Percentiles rank a stretch among this genome's conserved stretches.
Evolutionary conservation across 306 rosid species (phyloP).

Genomic region (Lupinus albus): DNA sequence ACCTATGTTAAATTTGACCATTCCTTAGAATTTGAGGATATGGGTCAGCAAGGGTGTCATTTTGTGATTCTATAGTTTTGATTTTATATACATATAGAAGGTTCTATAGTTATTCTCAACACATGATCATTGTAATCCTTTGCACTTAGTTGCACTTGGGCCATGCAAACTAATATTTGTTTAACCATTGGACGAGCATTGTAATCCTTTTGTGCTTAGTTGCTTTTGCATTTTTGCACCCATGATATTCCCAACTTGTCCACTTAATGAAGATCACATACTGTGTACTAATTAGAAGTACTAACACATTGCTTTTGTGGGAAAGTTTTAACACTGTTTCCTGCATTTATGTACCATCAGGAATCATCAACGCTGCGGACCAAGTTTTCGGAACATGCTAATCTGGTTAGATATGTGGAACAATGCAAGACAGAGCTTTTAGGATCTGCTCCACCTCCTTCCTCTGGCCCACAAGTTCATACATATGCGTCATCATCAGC

Average conservation of each 20-base stretch:
- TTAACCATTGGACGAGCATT: background rate
- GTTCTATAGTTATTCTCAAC: no score
- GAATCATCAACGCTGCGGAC: slow-evolving; percentile 73
- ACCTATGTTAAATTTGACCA: no score
- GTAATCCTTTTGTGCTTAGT: background rate
- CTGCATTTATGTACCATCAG: slow-evolving; percentile 55
- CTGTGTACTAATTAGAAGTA: slow-evolving; percentile 1
- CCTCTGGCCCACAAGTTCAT: slow-evolving; percentile 53
- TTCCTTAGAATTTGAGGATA: no score
- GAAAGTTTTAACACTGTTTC: slow-evolving; percentile 31
- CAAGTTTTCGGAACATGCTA: slow-evolving; percentile 70
- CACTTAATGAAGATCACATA: background rate
- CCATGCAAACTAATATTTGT: no score
- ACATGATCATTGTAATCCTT: background rate
- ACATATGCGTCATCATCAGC: slow-evolving; percentile 59
- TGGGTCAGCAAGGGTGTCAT: no score
- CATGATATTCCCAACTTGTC: background rate
- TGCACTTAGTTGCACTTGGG: background rate
- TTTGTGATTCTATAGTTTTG: no score
- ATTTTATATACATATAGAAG: no score
- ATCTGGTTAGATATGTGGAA: slow-evolving; percentile 73
- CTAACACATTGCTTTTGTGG: slow-evolving; percentile 3
- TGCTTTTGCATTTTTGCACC: slow-evolving; percentile 15
- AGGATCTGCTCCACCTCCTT: slow-evolving; percentile 53
- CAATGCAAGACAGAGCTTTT: slow-evolving; percentile 56